Base-by-base conservation (phyloP, 176 grass and related monocot species). In the Raddia distichophylla region DNA sequence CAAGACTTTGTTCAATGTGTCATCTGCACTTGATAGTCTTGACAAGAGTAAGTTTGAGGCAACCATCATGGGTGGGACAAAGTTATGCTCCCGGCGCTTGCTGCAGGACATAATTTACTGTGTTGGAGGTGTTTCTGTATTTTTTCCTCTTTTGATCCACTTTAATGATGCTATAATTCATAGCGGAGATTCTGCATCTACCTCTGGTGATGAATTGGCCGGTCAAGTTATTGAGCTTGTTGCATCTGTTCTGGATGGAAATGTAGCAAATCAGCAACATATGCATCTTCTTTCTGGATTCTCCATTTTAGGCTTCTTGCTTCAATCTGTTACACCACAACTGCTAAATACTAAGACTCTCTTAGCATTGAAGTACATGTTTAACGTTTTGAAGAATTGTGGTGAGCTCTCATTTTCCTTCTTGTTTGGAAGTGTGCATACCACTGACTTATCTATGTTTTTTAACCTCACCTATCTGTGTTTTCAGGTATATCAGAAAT, bases 201-300 rank as follows among this genome's bases (percentile, higher is more conserved):
- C 76, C 61, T 53, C 70, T 27, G 77, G 81, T 80, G 92, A 92
- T 77, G 88, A 90, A 81, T 81, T 93, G 76, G 86, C 84, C 65
- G 90, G 88, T 69, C 81, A 91, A 89, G 92, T 98, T 71, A 91
- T 98, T 82, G 95, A 98, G 68, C 92, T 98, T 84, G 75, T 98
- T 89, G 95, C 95, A 72, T 95, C 95, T 72, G 90, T 98, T 89
- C 77, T 98, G 64, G 95, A 98, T 86, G 92, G 90, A 86, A 98
- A 95, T 89, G 68, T 92, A 66, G 81, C 95, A 82, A 98, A 95
- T 84, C 95, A 98, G 86, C 95, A 98, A 72, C 95, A 98, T 60
- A 98, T 98, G 95, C 88, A 93, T 86, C 90, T 95, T 80, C 86
- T 98, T 80, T 98, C 95, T 81, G 95, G 95, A 80, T 95, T 98